phyloP scores from a whole-genome alignment of 2,329 filamentous ascomycete species.

The Penicillium sumatraense region DNA sequence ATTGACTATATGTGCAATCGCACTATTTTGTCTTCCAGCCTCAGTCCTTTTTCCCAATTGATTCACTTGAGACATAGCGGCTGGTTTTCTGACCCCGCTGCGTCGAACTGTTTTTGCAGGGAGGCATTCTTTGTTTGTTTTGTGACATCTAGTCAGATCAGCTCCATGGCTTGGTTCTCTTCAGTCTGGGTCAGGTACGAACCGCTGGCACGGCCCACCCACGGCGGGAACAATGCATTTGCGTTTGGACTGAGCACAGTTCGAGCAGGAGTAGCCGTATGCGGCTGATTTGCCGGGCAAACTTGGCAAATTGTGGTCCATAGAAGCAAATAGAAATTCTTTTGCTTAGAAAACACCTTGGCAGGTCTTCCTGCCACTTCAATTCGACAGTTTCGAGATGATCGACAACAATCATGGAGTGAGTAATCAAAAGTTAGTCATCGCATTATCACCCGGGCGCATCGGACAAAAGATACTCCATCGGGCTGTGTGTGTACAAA shows the following conservation, averaged over 20 bases:
- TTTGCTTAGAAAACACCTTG: no score
- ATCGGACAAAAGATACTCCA: no score
- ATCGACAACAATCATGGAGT: no score
- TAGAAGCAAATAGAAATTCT: neutral
- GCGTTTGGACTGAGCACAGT: slow-evolving; percentile 16
- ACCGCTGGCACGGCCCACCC: neutral
- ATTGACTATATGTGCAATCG: neutral
- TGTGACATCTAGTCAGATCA: neutral
- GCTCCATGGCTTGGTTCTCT: neutral
- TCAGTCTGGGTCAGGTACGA: neutral
- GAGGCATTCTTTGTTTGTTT: neutral
- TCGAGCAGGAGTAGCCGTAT: slow-evolving; percentile 13
- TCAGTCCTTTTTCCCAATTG: neutral
- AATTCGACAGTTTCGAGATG: no score
- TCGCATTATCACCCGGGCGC: no score
- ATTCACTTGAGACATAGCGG: neutral
- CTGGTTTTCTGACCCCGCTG: neutral
- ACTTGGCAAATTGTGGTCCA: neutral
- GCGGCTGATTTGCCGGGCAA: slow-evolving; percentile 6
- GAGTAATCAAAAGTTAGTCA: no score
- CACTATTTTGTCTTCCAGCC: neutral
- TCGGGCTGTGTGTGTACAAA: no score
- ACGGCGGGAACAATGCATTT: slow-evolving; percentile 6
- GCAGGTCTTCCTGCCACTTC: no score
- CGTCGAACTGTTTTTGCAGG: neutral